Evolutionary conservation across 2,329 filamentous ascomycete genomes (phyloP).

Genomic region (Periconia macrospinosa): DNA sequence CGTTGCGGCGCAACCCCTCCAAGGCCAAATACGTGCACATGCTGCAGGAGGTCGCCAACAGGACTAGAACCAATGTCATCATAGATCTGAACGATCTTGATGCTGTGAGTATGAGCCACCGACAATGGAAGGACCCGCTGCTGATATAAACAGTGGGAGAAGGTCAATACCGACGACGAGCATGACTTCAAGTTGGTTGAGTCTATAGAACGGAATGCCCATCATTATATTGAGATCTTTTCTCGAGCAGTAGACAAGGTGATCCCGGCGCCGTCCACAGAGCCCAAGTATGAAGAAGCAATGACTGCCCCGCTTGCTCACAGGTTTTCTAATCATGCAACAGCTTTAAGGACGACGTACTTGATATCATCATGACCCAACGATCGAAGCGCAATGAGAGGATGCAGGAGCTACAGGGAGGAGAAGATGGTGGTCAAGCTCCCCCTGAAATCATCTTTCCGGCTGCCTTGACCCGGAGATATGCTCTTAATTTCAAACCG

Average conservation of each 20-base stretch:
- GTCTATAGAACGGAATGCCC: slow-evolving; percentile 86
- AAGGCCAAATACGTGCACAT: slow-evolving; percentile 87
- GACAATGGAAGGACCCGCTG: background rate
- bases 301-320: background rate
- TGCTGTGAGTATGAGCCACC: slow-evolving; percentile 55
- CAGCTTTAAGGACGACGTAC: slow-evolving; percentile 94
- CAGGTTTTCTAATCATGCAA: slow-evolving; percentile 22
- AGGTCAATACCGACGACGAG: slow-evolving; percentile 63
- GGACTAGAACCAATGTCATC: slow-evolving; percentile 73
- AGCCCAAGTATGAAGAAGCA: slow-evolving; percentile 66
- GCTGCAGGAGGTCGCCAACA: slow-evolving; percentile 84
- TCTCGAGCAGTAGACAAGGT: slow-evolving; percentile 85
- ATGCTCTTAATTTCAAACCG: slow-evolving; percentile 95
- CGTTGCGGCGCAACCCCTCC: slow-evolving; percentile 48
- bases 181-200: slow-evolving; percentile 68
- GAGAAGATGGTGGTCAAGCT: slow-evolving; percentile 59
- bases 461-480: slow-evolving; percentile 86
- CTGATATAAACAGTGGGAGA: slow-evolving; percentile 68
- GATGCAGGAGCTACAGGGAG: slow-evolving; percentile 53
- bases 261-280: slow-evolving; percentile 75
- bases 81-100: slow-evolving; percentile 89
- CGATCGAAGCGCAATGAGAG: slow-evolving; percentile 83
- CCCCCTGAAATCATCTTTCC: slow-evolving; percentile 80
- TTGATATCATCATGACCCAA: slow-evolving; percentile 95
- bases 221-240: slow-evolving; percentile 92